Evolutionary conservation across 1,284 basidiomycete genomes (phyloP).

Genomic region (Marasmius fiardii): DNA sequence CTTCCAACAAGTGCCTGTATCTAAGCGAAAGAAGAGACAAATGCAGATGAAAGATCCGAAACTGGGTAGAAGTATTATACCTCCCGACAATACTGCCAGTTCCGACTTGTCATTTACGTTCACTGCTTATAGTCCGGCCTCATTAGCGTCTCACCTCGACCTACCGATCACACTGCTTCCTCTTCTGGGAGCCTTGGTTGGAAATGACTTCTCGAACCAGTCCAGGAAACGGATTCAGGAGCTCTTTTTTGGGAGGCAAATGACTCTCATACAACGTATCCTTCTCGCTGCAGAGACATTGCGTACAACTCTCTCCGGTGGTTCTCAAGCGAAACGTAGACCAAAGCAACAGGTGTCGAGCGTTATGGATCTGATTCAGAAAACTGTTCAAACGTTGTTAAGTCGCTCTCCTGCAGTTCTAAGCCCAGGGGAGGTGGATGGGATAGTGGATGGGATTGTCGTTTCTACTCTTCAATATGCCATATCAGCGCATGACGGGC

Average conservation of each 20-base stretch:
- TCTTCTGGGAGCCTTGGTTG: constrained; percentile 80
- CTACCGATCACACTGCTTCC: constrained; percentile 75
- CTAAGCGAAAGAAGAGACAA: constrained; percentile 40
- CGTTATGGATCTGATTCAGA: constrained; percentile 74
- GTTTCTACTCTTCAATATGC: constrained; percentile 75
- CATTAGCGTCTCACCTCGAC: constrained; percentile 63
- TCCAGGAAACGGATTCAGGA: constrained; percentile 49
- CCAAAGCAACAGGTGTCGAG: constrained; percentile 53
- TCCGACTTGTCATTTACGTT: constrained; percentile 48
- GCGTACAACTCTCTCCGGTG: constrained; percentile 45
- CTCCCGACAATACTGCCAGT: constrained; percentile 37
- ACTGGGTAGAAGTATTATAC: constrained; percentile 49
- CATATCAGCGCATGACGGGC: constrained; percentile 51
- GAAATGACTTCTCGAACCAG: constrained; percentile 77
- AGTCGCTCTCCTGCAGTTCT: constrained; percentile 44
- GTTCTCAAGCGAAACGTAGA: constrained; percentile 39
- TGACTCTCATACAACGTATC: constrained; percentile 56
- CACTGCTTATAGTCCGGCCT: constrained; percentile 59
- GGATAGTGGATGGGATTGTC: constrained; percentile 64
- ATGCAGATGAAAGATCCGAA: constrained; percentile 22
- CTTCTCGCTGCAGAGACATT: constrained; percentile 53
- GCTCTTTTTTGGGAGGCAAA: constrained; percentile 64
- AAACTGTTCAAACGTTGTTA: constrained; percentile 57
- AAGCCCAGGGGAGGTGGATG: constrained; percentile 58
- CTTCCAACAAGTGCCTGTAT: constrained; percentile 55